These are phyloP conservation scores for Orbilia oligospora DNA, from an alignment of 2,329 filamentous ascomycete genomes.

Conservation along the genomic window DNA sequence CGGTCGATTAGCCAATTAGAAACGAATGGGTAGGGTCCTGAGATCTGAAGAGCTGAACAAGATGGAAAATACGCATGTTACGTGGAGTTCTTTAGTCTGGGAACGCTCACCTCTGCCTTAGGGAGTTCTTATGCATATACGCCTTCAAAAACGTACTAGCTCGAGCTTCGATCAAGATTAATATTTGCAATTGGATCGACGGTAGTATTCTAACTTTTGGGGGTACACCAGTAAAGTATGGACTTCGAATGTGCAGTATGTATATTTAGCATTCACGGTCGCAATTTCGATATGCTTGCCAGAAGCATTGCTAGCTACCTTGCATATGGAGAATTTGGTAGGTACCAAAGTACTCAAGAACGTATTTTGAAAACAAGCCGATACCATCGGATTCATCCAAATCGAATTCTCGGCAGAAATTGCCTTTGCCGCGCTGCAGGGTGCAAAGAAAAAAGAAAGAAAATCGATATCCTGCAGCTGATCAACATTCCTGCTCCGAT, in stretches of 20 bases:
- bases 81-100: background rate
- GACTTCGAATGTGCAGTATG: background rate
- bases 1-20: background rate
- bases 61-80: background rate
- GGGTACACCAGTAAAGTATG: background rate
- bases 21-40: background rate
- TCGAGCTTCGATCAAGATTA: background rate
- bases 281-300: background rate
- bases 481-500: constrained; percentile 1
- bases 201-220: too few relatives aligned
- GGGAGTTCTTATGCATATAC: too few relatives aligned
- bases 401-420: background rate
- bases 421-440: background rate
- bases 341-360: too few relatives aligned
- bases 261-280: background rate
- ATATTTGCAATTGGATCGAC: background rate
- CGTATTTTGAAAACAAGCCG: background rate
- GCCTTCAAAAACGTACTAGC: too few relatives aligned
- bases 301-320: background rate
- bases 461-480: constrained; percentile 1
- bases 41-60: background rate
- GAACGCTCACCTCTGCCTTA: too few relatives aligned
- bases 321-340: background rate
- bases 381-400: background rate
- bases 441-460: background rate